Base-by-base conservation (phyloP, 1,284 basidiomycete species). In the Irpex lacteus region DNA sequence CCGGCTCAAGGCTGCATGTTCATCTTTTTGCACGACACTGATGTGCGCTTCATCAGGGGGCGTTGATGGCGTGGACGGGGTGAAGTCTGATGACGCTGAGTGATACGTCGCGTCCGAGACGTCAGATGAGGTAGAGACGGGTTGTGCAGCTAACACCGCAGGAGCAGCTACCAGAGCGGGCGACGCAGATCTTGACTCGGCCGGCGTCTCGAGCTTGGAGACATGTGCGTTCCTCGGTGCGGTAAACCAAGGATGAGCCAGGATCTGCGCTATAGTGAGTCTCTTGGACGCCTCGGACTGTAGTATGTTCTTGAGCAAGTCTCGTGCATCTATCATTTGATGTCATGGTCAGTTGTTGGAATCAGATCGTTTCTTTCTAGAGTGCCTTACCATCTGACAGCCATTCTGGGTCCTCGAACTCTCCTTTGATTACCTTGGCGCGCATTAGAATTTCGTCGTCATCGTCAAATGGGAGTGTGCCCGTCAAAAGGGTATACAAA, bases 381-480 rank as follows among this genome's bases (percentile, higher is more conserved):
- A 37, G 13, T 59, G 26, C 26, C 71, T 62, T 67, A 95, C 96
- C 94, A 71, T 85, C 79, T 13, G 94, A 93, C 18, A 98, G 81
- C 95, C 92, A 99, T 65, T 89, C 86, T 4, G 96, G 96, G 70
- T 98, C 91, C 66, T 97, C 94, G 72, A 91, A 98, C 55, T 92
- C 87, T n/a, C 92, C 94, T 66, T 87, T 81, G 62, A 95, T 87
- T 67, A 99, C 95, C 75, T 94, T 91, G 59, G 85, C 81, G 70
- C 91, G 91, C 95, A 98, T 98, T 38, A 92, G 74, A 40, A 82
- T 78, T 77, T 99, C 98, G 73, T 98, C 91, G 66, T 99, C 98
- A 70, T 98, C 95, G 71, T 98, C 97, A 71, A 98, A 98, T 0
- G 97, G 97, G n/a, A 98, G 79, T 4, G 92, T 94, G 1, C 97